phyloP scores from a whole-genome alignment of 2,329 filamentous ascomycete species.

The Nothophaeocryptopus gaeumannii region DNA sequence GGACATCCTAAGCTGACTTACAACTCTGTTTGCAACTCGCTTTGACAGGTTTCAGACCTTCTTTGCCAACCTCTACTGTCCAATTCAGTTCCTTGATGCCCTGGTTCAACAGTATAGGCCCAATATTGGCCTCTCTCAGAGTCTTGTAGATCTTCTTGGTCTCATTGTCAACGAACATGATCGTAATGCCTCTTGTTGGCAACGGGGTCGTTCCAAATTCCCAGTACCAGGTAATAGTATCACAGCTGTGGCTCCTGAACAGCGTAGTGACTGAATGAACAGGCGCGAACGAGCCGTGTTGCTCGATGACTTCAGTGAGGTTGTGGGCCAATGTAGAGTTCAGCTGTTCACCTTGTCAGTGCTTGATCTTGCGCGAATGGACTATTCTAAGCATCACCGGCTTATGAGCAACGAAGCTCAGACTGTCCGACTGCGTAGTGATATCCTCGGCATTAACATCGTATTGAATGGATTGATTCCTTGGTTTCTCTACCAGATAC shows the following conservation, averaged over 20 bases:
- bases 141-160: constrained; percentile 19
- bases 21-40: neutral
- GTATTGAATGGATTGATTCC: constrained; percentile 1
- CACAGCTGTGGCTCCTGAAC: constrained; percentile 20
- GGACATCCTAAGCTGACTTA: too few relatives aligned
- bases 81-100: constrained; percentile 17
- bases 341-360: constrained; percentile 7
- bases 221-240: constrained; percentile 25
- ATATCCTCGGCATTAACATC: constrained; percentile 11
- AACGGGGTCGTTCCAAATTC: constrained; percentile 19
- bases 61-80: constrained; percentile 1
- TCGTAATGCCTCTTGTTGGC: constrained; percentile 20
- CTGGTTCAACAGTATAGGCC: constrained; percentile 13
- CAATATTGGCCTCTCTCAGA: constrained; percentile 20
- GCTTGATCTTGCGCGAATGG: neutral
- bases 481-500: constrained; percentile 8
- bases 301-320: constrained; percentile 16
- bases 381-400: constrained; percentile 2
- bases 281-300: constrained; percentile 16
- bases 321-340: constrained; percentile 15
- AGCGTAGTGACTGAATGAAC: constrained; percentile 15
- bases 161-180: constrained; percentile 18
- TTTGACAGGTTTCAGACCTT: constrained; percentile 1
- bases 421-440: constrained; percentile 10
- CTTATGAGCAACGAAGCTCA: constrained; percentile 13